Conservation (phyloP, 352 stramenopile genomes). For the Globisporangium nodosum region DNA sequence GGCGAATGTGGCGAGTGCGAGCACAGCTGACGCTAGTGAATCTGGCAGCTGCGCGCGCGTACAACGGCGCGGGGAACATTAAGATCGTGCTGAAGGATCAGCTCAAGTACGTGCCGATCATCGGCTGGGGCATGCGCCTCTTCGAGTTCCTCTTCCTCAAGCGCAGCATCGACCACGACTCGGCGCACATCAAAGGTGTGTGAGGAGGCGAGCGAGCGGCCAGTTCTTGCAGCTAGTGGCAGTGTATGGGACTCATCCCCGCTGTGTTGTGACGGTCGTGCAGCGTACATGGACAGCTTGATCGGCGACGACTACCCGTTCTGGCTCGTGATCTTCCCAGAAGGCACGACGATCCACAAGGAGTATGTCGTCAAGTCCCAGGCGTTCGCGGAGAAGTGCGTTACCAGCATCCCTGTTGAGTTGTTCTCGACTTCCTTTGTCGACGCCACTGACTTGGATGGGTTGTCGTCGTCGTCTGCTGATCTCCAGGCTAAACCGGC, state of each 20-base stretch:
- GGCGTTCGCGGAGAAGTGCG: conserved; percentile 84
- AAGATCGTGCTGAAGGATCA: conserved; percentile 92
- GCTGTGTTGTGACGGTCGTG: background rate
- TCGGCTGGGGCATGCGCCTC: conserved; percentile 86
- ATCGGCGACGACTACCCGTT: conserved; percentile 83
- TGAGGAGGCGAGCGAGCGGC: no score
- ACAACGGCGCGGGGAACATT: conserved; percentile 68
- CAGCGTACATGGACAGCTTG: conserved; percentile 71
- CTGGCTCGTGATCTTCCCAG: conserved; percentile 88
- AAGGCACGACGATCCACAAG: conserved; percentile 88
- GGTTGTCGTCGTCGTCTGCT: background rate
- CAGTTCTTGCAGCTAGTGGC: no score
- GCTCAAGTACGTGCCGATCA: conserved; percentile 84
- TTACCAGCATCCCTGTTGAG: background rate
- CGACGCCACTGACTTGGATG: background rate
- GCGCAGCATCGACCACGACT: conserved; percentile 76
- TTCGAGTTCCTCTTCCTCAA: conserved; percentile 90
- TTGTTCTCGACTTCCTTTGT: background rate
- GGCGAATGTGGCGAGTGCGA: no score
- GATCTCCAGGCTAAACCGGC: conserved; percentile 40
- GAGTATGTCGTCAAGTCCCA: conserved; percentile 88
- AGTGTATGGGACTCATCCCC: no score
- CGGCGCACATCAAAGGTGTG: conserved; percentile 53
- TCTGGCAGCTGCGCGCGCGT: conserved; percentile 41
- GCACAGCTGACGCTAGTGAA: no score